Evolutionary conservation across 2,329 filamentous ascomycete genomes (phyloP).

Genomic region (Hyphodiscus sp.): DNA sequence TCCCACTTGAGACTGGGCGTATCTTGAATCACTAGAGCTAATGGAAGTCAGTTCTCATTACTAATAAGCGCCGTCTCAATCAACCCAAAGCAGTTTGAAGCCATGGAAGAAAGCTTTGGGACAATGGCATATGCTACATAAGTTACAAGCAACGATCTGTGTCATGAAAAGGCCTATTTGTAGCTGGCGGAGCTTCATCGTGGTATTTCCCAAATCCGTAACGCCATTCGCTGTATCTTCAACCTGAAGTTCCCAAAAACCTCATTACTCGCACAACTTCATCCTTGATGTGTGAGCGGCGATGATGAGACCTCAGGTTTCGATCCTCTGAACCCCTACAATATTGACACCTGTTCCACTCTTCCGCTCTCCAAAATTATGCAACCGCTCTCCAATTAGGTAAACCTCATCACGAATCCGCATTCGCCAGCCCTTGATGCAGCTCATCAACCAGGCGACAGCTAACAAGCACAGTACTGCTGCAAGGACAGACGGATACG

Average conservation of each 20-base stretch:
- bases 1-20: not conserved
- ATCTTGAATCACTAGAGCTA: not conserved
- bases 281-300: not conserved
- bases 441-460: slow-evolving; percentile 47
- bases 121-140: not conserved
- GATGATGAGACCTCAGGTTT: slow-evolving; percentile 15
- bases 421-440: slow-evolving; percentile 70
- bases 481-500: slow-evolving; percentile 58
- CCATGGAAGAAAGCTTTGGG: no score
- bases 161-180: not conserved
- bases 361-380: slow-evolving; percentile 70
- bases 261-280: not conserved
- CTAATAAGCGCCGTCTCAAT: not conserved
- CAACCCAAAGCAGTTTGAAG: no score
- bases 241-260: not conserved
- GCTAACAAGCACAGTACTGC: slow-evolving; percentile 38
- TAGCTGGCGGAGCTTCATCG: not conserved
- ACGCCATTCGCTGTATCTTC: not conserved
- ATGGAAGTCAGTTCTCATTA: not conserved
- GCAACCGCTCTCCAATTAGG: slow-evolving; percentile 85
- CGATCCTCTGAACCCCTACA: slow-evolving; percentile 21
- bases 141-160: not conserved
- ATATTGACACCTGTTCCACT: slow-evolving; percentile 1
- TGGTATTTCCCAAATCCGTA: not conserved
- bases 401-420: slow-evolving; percentile 92